Evolutionary conservation across 129 eudicot genomes (phyloP), one percentile per base, ranked within the genome.

Genomic region (Pittosporum tobira): DNA sequence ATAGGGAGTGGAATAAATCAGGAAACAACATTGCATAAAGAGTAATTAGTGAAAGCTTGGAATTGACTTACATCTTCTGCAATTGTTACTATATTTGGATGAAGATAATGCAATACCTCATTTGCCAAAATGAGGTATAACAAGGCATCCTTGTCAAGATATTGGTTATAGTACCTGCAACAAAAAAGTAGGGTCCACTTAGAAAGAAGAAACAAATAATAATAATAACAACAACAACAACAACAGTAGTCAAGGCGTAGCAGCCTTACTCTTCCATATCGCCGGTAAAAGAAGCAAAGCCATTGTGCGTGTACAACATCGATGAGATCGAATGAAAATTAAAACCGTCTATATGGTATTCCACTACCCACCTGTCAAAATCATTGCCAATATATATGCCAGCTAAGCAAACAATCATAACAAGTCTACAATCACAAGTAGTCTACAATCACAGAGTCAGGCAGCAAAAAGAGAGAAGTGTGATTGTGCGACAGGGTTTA

Each of bases 261-360:
- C 83, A 30, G 77, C 61, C 97, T 86, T 91, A 91, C 99, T 91
- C 96, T 27, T 86, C 99, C 75, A 81, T 63, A 64, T 87, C 99
- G 72, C 94, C 94, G 5, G 99, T 87, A 72, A 91, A 83, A 29
- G 90, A 48, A 51, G 99, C 88, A 75, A 91, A 91, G 30, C 99
- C 99, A 57, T 91, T 91, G 71, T 91, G 99, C 4, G 96, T 91
- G 72, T 91, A 91, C 72, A 91, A 70, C 99, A 91, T 91, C 42
- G 99, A 91, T 48, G 94, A 69, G 62, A 91, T 83, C 19, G 99
- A 87, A 58, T 87, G 96, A 58, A 91, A 91, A 72, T 91, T 62
- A 74, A 86, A 91, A 63, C 99, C 99, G 59, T 91, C 99, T 50
- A 91, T 53, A 46, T 83, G 94, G 71, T 91, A 91, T 65, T 91